Evolutionary conservation across 2,329 filamentous ascomycete genomes (phyloP).

Genomic region (Plectosphaerella cucumerina): DNA sequence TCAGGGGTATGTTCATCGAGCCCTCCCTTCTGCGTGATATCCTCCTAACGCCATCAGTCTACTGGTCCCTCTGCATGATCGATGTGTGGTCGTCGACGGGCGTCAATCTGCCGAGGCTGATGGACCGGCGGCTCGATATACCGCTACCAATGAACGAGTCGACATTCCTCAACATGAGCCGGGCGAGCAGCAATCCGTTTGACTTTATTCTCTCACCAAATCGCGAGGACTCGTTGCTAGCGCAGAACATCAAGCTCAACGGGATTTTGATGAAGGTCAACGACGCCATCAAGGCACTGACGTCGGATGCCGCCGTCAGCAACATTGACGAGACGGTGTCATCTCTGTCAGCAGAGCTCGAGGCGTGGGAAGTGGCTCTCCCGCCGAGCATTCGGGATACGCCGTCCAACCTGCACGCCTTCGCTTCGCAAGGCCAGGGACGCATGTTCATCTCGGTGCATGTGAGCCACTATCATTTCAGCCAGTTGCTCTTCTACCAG

Average conservation of each 20-base stretch:
- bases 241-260: slow-evolving; percentile 21
- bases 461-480: slow-evolving; percentile 41
- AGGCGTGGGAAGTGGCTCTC: slow-evolving; percentile 28
- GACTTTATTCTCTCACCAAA: slow-evolving; percentile 14
- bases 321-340: slow-evolving; percentile 26
- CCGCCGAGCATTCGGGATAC: slow-evolving; percentile 31
- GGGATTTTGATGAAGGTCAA: slow-evolving; percentile 33
- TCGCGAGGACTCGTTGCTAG: slow-evolving; percentile 13
- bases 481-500: slow-evolving; percentile 42
- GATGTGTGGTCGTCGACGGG: slow-evolving; percentile 18
- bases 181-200: slow-evolving; percentile 13
- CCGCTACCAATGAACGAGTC: slow-evolving; percentile 31
- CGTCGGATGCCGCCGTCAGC: slow-evolving; percentile 9
- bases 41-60: slow-evolving; percentile 7
- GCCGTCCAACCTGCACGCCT: slow-evolving; percentile 30
- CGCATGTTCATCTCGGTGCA: slow-evolving; percentile 39
- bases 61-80: slow-evolving; percentile 18
- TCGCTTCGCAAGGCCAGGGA: slow-evolving; percentile 32
- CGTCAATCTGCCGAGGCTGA: slow-evolving; percentile 15
- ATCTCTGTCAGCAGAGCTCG: slow-evolving; percentile 24
- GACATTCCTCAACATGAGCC: slow-evolving; percentile 21
- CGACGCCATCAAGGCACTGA: slow-evolving; percentile 20
- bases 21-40: background rate
- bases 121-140: slow-evolving; percentile 16
- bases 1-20: slow-evolving; percentile 15